phyloP scores from a whole-genome alignment of 306 rosid species.

The Amphicarpaea edgeworthii region DNA sequence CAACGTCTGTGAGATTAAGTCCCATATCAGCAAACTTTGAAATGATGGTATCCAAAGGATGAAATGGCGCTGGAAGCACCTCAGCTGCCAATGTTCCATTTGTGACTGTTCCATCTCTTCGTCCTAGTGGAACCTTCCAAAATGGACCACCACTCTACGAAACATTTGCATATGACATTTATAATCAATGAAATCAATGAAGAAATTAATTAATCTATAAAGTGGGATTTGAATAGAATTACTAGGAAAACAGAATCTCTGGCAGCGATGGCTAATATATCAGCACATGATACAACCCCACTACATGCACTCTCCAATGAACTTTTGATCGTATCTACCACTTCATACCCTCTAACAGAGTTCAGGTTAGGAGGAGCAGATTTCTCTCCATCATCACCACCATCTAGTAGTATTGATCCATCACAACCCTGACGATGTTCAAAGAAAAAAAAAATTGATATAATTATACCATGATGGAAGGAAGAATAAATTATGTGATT shows the following conservation, averaged over 20 bases:
- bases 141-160: conserved; percentile 82
- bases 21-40: conserved; percentile 62
- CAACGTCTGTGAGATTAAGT: conserved; percentile 70
- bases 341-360: conserved; percentile 82
- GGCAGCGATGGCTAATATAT: conserved; percentile 80
- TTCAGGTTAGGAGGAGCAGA: conserved; percentile 72
- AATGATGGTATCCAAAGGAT: conserved; percentile 47
- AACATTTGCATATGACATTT: neutral
- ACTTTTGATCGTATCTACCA: conserved; percentile 74
- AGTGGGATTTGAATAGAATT: conserved; percentile 30
- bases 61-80: conserved; percentile 71
- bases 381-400: conserved; percentile 62
- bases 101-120: conserved; percentile 80
- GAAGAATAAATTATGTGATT: neutral
- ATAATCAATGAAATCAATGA: neutral
- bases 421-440: conserved; percentile 77
- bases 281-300: conserved; percentile 91
- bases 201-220: no score
- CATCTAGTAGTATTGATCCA: conserved; percentile 79
- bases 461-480: neutral
- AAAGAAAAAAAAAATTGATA: neutral
- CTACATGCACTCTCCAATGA: conserved; percentile 79
- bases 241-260: conserved; percentile 84
- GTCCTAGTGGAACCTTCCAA: conserved; percentile 74
- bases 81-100: conserved; percentile 59